A percentile compares a stretch with the other conserved stretches of the same genome.
Conservation (phyloP, 176 grass and related monocot species). For the Olyra latifolia region DNA sequence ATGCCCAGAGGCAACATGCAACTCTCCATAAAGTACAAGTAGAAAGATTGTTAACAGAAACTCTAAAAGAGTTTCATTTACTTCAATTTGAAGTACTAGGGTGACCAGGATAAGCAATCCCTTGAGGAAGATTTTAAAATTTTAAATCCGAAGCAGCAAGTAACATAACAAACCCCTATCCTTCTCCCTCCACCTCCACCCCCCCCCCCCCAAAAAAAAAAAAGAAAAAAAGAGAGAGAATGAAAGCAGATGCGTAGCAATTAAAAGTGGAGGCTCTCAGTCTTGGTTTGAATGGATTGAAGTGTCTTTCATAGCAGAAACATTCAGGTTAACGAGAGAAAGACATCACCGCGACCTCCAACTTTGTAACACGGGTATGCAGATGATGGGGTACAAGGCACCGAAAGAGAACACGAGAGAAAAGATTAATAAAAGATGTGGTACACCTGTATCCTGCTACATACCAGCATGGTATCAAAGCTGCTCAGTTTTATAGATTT, state of each 20-base stretch:
- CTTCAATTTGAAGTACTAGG: neutral
- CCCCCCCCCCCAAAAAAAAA: neutral
- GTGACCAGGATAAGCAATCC: neutral
- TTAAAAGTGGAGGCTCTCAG: slow-evolving; percentile 22
- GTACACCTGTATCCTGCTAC: neutral
- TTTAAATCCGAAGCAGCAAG: neutral
- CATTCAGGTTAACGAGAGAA: slow-evolving; percentile 35
- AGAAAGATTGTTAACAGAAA: too few relatives aligned
- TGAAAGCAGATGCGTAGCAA: neutral
- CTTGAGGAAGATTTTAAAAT: neutral
- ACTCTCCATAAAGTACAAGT: neutral
- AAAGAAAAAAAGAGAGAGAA: neutral
- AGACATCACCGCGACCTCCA: slow-evolving; percentile 2
- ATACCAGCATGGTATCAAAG: neutral
- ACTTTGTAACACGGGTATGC: neutral
- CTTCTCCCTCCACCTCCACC: too few relatives aligned
- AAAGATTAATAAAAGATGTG: neutral
- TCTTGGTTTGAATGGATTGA: slow-evolving; percentile 41
- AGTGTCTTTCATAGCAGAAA: slow-evolving; percentile 38
- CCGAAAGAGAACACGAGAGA: neutral
- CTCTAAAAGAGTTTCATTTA: neutral
- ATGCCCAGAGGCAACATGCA: neutral
- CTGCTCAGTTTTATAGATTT: slow-evolving; percentile 43
- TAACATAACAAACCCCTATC: neutral
- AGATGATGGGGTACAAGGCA: neutral